phyloP scores from a whole-genome alignment of 805 yeast species.

The Maudiozyma saulgeensis region DNA sequence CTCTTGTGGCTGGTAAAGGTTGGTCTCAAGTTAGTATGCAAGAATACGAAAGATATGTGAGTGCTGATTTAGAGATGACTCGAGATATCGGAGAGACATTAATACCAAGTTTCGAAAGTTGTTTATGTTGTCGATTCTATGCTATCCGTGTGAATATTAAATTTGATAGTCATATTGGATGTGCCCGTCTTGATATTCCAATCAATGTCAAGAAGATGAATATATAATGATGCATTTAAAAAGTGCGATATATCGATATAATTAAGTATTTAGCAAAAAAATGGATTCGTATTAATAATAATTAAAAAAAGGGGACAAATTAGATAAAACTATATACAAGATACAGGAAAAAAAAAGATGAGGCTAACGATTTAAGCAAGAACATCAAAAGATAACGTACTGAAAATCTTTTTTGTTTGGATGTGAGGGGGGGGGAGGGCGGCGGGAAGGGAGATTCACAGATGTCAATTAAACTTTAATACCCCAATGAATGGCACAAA shows the following conservation, averaged over 20 bases:
- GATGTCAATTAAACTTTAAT: slow-evolving; percentile 49
- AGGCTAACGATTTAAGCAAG: no score
- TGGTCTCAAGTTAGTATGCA: slow-evolving; percentile 25
- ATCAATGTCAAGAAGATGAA: slow-evolving; percentile 30
- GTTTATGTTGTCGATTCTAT: slow-evolving; percentile 52
- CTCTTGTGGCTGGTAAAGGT: background rate
- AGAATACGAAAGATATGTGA: slow-evolving; percentile 26
- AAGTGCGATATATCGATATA: no score
- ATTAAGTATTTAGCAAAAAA: no score
- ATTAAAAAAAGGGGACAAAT: background rate
- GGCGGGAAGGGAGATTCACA: no score
- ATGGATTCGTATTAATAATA: background rate
- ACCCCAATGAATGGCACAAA: slow-evolving; percentile 93
- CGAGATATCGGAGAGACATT: slow-evolving; percentile 41
- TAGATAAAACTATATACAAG: background rate
- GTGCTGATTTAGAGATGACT: slow-evolving; percentile 34
- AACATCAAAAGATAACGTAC: no score
- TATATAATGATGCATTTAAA: background rate
- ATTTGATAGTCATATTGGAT: slow-evolving; percentile 31
- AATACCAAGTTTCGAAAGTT: slow-evolving; percentile 54
- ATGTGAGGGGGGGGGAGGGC: no score
- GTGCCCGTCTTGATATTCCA: slow-evolving; percentile 29
- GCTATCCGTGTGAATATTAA: slow-evolving; percentile 40
- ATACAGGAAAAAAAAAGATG: no score
- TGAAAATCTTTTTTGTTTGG: no score